Evolutionary conservation across 2,329 filamentous ascomycete genomes (phyloP).

Genomic region (Ilyonectria mors-panacis): DNA sequence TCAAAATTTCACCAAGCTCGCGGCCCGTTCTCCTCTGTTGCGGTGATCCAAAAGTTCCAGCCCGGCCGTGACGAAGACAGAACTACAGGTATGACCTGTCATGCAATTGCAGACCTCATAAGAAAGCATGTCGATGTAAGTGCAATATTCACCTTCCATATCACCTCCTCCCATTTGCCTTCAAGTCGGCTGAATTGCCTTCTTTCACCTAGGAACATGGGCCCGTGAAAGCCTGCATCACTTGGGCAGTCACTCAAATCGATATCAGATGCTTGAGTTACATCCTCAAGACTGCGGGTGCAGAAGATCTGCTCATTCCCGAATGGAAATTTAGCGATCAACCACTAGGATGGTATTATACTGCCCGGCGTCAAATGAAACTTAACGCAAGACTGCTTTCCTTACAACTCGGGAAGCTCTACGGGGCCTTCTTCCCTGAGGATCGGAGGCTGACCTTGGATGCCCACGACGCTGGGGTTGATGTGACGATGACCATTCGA

Average conservation of each 20-base stretch:
- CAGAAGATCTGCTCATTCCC: conserved; percentile 13
- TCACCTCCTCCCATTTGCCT: conserved; percentile 5
- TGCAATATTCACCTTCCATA: conserved; percentile 8
- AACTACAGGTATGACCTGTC: conserved; percentile 9
- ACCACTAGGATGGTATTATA: conserved; percentile 11
- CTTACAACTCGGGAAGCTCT: conserved; percentile 15
- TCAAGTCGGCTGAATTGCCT: conserved; percentile 1
- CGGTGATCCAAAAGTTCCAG: background rate
- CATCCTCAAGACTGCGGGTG: conserved; percentile 10
- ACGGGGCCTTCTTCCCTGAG: conserved; percentile 18
- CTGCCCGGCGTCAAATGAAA: conserved; percentile 2
- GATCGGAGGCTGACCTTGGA: conserved; percentile 20
- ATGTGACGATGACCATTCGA: conserved; percentile 24
- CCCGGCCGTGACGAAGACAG: conserved; percentile 1
- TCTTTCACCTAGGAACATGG: conserved; percentile 8
- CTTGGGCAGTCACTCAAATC: background rate
- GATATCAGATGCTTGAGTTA: conserved; percentile 14
- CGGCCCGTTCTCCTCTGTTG: background rate
- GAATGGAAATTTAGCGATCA: conserved; percentile 11
- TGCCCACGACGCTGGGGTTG: conserved; percentile 21
- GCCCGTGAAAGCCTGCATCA: conserved; percentile 8
- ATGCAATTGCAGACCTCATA: conserved; percentile 11
- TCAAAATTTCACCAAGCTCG: conserved; percentile 10
- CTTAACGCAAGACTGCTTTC: conserved; percentile 10
- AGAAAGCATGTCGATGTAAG: conserved; percentile 5